Conservation (phyloP, 2,329 filamentous ascomycete genomes). For the Talaromyces verruculosus region DNA sequence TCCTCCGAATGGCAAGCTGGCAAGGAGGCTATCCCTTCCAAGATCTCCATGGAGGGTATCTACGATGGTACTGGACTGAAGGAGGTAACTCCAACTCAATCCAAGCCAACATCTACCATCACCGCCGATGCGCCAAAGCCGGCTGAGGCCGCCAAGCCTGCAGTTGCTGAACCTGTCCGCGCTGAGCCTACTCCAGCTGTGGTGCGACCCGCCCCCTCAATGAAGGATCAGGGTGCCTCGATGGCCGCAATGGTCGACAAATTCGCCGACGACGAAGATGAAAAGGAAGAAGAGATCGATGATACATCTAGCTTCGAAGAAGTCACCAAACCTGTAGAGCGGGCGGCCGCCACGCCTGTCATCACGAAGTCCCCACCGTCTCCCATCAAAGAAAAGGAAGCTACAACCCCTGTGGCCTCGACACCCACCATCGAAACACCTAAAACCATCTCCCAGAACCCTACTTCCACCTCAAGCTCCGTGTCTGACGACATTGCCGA, state of each 20-base stretch:
- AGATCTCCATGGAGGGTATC: conserved; percentile 89
- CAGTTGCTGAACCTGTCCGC: conserved; percentile 27
- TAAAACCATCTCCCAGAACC: conserved; percentile 24
- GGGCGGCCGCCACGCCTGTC: conserved; percentile 38
- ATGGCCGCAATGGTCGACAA: conserved; percentile 83
- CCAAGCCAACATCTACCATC: conserved; percentile 37
- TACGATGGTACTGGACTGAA: conserved; percentile 81
- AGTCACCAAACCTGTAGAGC: conserved; percentile 70
- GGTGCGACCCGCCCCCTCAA: conserved; percentile 60
- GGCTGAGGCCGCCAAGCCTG: conserved; percentile 40
- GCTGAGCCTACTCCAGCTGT: conserved; percentile 34
- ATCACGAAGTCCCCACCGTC: conserved; percentile 7
- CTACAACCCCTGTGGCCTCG: conserved; percentile 25
- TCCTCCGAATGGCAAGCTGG: conserved; percentile 82
- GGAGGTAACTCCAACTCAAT: conserved; percentile 60
- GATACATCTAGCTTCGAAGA: conserved; percentile 85
- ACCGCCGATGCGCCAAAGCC: conserved; percentile 51
- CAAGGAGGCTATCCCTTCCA: conserved; percentile 79
- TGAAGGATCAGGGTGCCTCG: conserved; percentile 83
- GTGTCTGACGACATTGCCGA: conserved; percentile 68
- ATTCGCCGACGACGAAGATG: conserved; percentile 75
- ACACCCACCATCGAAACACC: conserved; percentile 44
- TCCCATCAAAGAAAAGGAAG: conserved; percentile 13
- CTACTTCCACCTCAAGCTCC: conserved; percentile 46
- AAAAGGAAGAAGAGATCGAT: conserved; percentile 50